Evolutionary conservation across 306 rosid genomes (phyloP).

Genomic region (Quercus parvula): DNA sequence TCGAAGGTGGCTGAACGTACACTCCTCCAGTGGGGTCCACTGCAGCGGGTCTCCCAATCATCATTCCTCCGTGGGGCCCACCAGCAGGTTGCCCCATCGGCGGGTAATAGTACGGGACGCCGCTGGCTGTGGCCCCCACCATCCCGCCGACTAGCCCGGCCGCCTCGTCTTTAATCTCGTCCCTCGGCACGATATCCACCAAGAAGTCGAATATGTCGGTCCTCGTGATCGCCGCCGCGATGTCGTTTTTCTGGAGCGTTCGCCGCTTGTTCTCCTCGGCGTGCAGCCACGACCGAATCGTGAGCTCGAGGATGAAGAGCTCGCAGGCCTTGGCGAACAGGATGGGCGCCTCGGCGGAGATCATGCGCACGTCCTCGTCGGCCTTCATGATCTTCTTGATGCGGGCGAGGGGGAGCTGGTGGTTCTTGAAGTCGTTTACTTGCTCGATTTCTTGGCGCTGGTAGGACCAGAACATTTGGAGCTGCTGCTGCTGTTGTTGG

Average conservation of each 20-base stretch:
- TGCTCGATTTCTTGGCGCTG: conserved; percentile 93
- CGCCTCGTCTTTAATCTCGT: conserved; percentile 87
- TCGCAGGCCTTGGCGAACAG: conserved; percentile 95
- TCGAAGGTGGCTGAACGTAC: conserved; percentile 88
- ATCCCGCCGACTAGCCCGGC: conserved; percentile 40
- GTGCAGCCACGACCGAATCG: conserved; percentile 96
- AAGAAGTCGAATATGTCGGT: conserved; percentile 91
- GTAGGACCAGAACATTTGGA: conserved; percentile 89
- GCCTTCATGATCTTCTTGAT: conserved; percentile 99
- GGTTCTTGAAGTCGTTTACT: conserved; percentile 94
- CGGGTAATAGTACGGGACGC: conserved; percentile 83
- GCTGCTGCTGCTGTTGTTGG: conserved; percentile 94
- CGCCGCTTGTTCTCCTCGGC: conserved; percentile 98
- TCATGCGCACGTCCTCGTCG: conserved; percentile 98
- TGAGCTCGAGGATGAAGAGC: conserved; percentile 98
- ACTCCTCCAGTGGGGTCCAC: conserved; percentile 84
- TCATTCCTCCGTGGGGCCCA: conserved; percentile 55
- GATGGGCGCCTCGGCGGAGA: conserved; percentile 93
- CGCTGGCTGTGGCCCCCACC: conserved; percentile 72
- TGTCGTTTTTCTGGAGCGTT: conserved; percentile 90
- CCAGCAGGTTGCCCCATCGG: conserved; percentile 83
- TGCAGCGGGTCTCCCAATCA: conserved; percentile 81
- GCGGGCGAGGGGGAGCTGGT: conserved; percentile 95
- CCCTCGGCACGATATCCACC: conserved; percentile 93
- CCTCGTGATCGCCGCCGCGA: conserved; percentile 86